These are phyloP conservation scores for Chrysosporium queenslandicum DNA, from an alignment of 2,329 filamentous ascomycete genomes.

Conservation along the genomic window DNA sequence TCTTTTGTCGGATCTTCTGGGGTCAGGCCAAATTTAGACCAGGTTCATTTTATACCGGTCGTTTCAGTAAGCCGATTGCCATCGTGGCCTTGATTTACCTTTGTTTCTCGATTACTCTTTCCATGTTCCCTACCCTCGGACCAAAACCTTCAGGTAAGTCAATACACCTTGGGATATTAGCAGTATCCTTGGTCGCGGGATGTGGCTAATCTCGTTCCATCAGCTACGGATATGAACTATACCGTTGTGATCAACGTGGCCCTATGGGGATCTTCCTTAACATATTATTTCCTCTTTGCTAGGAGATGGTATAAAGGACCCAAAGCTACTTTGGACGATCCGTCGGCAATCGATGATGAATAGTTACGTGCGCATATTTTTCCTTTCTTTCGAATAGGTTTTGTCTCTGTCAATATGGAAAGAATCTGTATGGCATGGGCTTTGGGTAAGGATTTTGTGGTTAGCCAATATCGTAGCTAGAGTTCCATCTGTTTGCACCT, in stretches of 20 bases:
- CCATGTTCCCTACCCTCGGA: constrained; percentile 50
- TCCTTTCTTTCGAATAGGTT: background rate
- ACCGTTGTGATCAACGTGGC: constrained; percentile 52
- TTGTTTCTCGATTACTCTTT: constrained; percentile 46
- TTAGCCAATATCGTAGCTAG: too few species aligned
- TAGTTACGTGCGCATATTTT: background rate
- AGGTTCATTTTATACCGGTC: constrained; percentile 51
- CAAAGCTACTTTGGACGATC: constrained; percentile 43
- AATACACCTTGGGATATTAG: background rate
- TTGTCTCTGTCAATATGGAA: too few species aligned
- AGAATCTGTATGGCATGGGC: too few species aligned
- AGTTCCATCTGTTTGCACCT: too few species aligned
- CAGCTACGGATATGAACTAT: constrained; percentile 50
- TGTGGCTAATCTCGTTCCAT: background rate
- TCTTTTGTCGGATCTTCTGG: constrained; percentile 50
- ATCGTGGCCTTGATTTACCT: constrained; percentile 47
- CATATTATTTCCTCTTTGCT: constrained; percentile 49
- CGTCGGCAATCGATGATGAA: background rate
- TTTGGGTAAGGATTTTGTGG: too few species aligned
- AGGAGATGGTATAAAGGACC: constrained; percentile 53
- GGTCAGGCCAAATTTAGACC: constrained; percentile 48
- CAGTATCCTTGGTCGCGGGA: background rate
- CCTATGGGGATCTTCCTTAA: constrained; percentile 48
- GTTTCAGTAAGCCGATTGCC: constrained; percentile 44
- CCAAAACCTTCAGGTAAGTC: constrained; percentile 42